These are phyloP conservation scores for Neophaeococcomyces aloes DNA, from an alignment of 2,329 filamentous ascomycete species.

Conservation along the genomic window DNA sequence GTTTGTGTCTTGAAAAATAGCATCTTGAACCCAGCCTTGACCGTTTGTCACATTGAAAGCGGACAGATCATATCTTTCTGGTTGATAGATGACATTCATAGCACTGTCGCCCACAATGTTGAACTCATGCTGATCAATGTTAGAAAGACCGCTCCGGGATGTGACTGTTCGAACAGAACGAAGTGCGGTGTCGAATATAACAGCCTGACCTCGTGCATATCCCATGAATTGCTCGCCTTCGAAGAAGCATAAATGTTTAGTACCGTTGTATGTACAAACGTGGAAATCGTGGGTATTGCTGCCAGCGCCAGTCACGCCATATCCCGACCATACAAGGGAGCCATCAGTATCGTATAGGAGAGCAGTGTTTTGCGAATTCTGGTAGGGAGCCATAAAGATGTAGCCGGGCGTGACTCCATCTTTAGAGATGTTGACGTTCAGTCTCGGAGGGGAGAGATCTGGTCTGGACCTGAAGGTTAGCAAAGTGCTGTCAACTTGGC, in stretches of 20 bases:
- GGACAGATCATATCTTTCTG: conserved; percentile 37
- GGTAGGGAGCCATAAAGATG: conserved; percentile 42
- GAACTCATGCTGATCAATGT: conserved; percentile 45
- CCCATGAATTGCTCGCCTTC: conserved; percentile 42
- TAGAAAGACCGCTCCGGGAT: conserved; percentile 26
- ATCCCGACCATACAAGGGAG: conserved; percentile 43
- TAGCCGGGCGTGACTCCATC: conserved; percentile 36
- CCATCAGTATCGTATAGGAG: conserved; percentile 44
- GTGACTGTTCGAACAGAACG: conserved; percentile 39
- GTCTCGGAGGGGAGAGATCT: conserved; percentile 29
- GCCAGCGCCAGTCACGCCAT: conserved; percentile 38
- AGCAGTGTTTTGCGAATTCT: conserved; percentile 38
- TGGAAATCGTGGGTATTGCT: conserved; percentile 37
- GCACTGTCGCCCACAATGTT: conserved; percentile 37
- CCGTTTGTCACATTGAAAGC: conserved; percentile 32
- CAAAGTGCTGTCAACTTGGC: neutral
- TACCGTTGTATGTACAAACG: conserved; percentile 39
- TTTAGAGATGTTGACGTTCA: conserved; percentile 24
- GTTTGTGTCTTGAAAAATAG: conserved; percentile 44
- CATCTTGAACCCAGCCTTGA: conserved; percentile 43
- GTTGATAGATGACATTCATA: conserved; percentile 33
- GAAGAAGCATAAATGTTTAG: conserved; percentile 43
- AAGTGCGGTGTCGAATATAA: conserved; percentile 43
- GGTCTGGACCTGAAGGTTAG: conserved; percentile 26
- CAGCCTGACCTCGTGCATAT: conserved; percentile 42